phyloP scores from a whole-genome alignment of 306 rosid genomes.

The Inga laurina region DNA sequence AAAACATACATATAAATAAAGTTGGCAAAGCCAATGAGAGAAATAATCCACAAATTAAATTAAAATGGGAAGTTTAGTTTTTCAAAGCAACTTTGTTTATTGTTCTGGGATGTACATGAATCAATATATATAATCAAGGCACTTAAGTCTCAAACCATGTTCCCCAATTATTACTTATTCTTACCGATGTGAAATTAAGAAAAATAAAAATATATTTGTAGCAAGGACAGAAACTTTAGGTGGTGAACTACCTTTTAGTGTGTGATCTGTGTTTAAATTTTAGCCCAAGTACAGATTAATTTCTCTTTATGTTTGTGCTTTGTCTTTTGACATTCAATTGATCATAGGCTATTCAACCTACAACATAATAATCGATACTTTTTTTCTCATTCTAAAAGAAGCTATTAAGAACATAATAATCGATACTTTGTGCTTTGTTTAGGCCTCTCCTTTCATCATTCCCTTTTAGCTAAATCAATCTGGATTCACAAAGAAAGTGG shows the following conservation, averaged over 20 bases:
- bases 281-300: conserved; percentile 40
- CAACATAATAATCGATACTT: conserved; percentile 29
- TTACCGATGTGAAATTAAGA: conserved; percentile 33
- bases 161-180: conserved; percentile 26
- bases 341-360: conserved; percentile 13
- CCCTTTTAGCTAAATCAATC: conserved; percentile 43
- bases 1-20: conserved; percentile 18
- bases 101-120: not conserved
- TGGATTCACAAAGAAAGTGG: conserved; percentile 50
- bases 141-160: conserved; percentile 26
- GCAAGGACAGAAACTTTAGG: conserved; percentile 42
- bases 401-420: too few relatives aligned
- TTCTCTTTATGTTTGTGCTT: conserved; percentile 58
- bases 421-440: too few relatives aligned
- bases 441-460: conserved; percentile 43
- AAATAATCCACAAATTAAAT: not conserved
- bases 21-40: conserved; percentile 23
- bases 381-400: conserved; percentile 33
- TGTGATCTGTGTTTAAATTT: conserved; percentile 32
- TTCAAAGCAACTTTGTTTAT: conserved; percentile 19
- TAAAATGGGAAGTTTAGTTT: not conserved
- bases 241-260: conserved; percentile 39
- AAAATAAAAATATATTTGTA: conserved; percentile 14
- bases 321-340: conserved; percentile 28
- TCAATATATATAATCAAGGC: not conserved